A percentile compares a stretch with the other conserved stretches of the same genome.
phyloP scores from a whole-genome alignment of 169 alveolate species.

The Cyclospora cayetanensis region DNA sequence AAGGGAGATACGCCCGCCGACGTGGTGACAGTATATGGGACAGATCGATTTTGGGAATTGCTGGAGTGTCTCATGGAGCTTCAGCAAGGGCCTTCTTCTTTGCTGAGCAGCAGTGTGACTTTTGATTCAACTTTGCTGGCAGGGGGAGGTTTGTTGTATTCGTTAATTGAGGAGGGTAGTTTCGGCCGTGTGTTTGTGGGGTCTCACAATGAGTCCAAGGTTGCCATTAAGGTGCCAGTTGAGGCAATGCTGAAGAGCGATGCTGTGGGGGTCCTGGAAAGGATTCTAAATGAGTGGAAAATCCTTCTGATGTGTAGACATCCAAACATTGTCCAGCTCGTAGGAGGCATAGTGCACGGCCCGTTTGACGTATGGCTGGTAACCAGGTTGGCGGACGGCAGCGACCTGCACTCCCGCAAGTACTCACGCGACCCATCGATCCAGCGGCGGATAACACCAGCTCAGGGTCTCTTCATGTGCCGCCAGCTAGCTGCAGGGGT shows the following conservation, averaged over 20 bases:
- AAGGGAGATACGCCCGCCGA: not conserved
- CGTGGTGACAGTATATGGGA: conserved; percentile 54
- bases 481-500: conserved; percentile 87
- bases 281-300: conserved; percentile 90
- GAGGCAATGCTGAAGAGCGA: conserved; percentile 84
- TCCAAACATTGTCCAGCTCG: conserved; percentile 72
- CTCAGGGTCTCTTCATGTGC: conserved; percentile 83
- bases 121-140: conserved; percentile 43
- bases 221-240: conserved; percentile 90
- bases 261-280: conserved; percentile 88
- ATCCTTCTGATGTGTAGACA: conserved; percentile 79
- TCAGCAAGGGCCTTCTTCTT: conserved; percentile 20
- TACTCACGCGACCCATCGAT: conserved; percentile 75
- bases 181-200: conserved; percentile 71
- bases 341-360: conserved; percentile 90
- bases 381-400: conserved; percentile 84
- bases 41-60: conserved; percentile 48
- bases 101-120: conserved; percentile 58
- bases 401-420: conserved; percentile 88
- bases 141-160: conserved; percentile 62
- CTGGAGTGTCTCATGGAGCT: conserved; percentile 26
- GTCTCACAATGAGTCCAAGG: conserved; percentile 62
- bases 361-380: conserved; percentile 90
- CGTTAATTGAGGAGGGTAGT: conserved; percentile 65
- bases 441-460: conserved; percentile 61